Base-by-base conservation (phyloP, 805 yeast genomes). In the Ogataea nonfermentans region DNA sequence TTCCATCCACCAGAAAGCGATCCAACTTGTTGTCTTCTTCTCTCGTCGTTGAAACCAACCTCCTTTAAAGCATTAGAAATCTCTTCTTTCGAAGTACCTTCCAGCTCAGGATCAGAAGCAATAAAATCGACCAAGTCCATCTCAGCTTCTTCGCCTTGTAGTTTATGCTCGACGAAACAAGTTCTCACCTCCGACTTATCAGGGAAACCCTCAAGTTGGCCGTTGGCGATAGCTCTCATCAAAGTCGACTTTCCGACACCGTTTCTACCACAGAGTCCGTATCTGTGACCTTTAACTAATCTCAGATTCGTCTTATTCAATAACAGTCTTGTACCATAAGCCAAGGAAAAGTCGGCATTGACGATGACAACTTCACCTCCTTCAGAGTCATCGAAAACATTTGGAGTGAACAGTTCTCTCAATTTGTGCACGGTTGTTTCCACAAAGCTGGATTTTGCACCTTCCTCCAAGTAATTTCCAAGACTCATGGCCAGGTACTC, bases 1-100 rank as follows among this genome's bases (percentile, higher is more conserved):
- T 93, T 93, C 99, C 99, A 91, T 65, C 99, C 99, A 66, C 99
- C 99, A 30, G 96, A 87, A 44, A 91, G 71, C 2, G 97, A 86
- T 27, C 96, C 96, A 42, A 93, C 96, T 32, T 86, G 77, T 68
- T 90, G 97, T 22, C 77, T 76, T 62, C 95, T 78, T 70, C 96
- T 81, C 59, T 82, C 91, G 41, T 84, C 93, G 51, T 93, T 82
- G 65, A 91, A 91, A 2, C 98, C 98, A 63, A 91, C 98, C 35
- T 78, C 78, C 32, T 69, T 79, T 44, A 91, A 74, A 19, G 96
- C 96, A 1, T 57, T 59, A 11, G 95, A 65, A 58, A 91, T 87
- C 40, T 84, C 91, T 6, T 76, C 82, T 43, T 70, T 74, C 12
- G 82, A 74, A 43, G 82, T 84, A 36, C 63, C 63, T 31, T 68